Percentiles rank a stretch among this genome's conserved stretches.
Evolutionary conservation across 2,329 filamentous ascomycete genomes (phyloP).

Genomic region (Pezicula carpinea): DNA sequence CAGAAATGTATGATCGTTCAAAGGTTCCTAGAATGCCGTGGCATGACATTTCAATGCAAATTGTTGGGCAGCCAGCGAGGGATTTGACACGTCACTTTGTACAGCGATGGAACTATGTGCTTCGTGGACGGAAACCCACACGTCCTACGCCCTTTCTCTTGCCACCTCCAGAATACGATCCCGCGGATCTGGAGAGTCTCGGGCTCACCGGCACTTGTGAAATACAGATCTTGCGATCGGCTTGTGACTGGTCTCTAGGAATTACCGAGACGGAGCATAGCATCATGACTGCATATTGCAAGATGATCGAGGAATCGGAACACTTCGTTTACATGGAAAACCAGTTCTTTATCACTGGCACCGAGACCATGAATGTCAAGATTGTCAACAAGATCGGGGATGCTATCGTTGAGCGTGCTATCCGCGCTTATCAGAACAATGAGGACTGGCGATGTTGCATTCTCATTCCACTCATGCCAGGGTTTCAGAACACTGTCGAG

Average conservation of each 20-base stretch:
- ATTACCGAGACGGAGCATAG: constrained; percentile 86
- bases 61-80: constrained; percentile 90
- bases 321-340: constrained; percentile 99
- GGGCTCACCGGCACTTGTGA: constrained; percentile 93
- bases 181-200: constrained; percentile 78
- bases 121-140: constrained; percentile 87
- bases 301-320: constrained; percentile 90
- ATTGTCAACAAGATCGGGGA: constrained; percentile 94
- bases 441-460: constrained; percentile 90
- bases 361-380: constrained; percentile 78
- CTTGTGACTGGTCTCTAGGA: constrained; percentile 86
- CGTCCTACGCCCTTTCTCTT: constrained; percentile 89
- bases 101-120: constrained; percentile 95
- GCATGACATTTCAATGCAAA: constrained; percentile 98
- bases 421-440: constrained; percentile 74
- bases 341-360: constrained; percentile 95
- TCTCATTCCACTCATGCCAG: constrained; percentile 93
- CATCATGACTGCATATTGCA: constrained; percentile 92
- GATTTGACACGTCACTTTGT: constrained; percentile 95
- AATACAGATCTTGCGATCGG: constrained; percentile 90
- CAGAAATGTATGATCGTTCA: constrained; percentile 96
- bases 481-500: constrained; percentile 95
- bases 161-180: constrained; percentile 86
- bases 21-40: constrained; percentile 93
- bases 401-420: constrained; percentile 86